phyloP scores from a whole-genome alignment of 106 monocot species.

The Narthecium ossifragum region DNA sequence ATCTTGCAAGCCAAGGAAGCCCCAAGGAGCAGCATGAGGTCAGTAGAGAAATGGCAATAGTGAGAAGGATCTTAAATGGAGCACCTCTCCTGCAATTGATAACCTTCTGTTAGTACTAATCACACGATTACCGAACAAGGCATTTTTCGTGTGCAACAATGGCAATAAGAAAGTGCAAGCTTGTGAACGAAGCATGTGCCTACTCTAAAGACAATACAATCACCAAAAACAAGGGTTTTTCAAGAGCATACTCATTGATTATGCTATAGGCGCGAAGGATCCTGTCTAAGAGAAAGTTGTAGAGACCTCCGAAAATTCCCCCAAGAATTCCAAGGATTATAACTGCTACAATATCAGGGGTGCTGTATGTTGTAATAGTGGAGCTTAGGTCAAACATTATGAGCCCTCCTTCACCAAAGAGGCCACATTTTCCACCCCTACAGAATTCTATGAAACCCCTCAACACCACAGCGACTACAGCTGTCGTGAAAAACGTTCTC shows the following conservation, averaged over 20 bases:
- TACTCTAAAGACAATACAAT: neutral
- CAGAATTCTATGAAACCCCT: constrained; percentile 72
- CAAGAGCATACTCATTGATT: constrained; percentile 69
- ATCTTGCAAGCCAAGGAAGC: constrained; percentile 72
- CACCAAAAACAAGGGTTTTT: neutral
- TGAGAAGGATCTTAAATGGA: constrained; percentile 70
- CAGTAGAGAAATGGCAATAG: constrained; percentile 51
- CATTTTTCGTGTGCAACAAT: neutral
- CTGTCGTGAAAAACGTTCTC: constrained; percentile 98
- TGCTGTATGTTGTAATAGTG: constrained; percentile 40
- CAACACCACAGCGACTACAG: constrained; percentile 83
- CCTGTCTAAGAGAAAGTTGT: constrained; percentile 73
- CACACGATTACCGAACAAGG: neutral
- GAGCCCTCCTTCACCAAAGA: constrained; percentile 86
- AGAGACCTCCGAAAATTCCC: constrained; percentile 77
- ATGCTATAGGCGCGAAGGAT: constrained; percentile 78
- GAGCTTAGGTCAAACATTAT: constrained; percentile 96
- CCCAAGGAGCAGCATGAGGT: constrained; percentile 84
- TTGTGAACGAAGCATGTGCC: neutral
- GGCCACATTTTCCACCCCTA: constrained; percentile 76
- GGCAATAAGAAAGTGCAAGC: neutral
- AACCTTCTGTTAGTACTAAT: neutral
- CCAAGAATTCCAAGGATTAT: constrained; percentile 74
- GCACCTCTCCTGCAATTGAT: constrained; percentile 65
- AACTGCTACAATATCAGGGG: constrained; percentile 55